Evolutionary conservation across 2,329 filamentous ascomycete genomes (phyloP).

Genomic region (Hypoxylon sp.): DNA sequence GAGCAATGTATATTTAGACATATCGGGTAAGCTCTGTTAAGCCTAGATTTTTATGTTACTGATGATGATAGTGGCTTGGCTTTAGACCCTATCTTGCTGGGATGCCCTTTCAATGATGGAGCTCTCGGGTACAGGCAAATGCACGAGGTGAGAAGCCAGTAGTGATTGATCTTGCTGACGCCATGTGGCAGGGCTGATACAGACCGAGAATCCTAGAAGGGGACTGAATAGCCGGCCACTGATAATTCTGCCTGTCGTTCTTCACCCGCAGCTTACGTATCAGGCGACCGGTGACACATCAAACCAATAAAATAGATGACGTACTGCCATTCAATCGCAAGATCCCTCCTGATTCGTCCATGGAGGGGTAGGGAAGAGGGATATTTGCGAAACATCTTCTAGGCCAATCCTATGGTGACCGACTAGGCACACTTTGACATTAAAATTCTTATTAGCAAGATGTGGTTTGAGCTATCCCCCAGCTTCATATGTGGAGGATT

Average conservation of each 20-base stretch:
- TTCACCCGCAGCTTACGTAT: conserved; percentile 16
- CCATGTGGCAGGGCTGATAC: conserved; percentile 21
- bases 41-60: not conserved
- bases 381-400: conserved; percentile 14
- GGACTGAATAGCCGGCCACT: conserved; percentile 9
- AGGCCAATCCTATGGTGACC: not conserved
- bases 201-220: conserved; percentile 17
- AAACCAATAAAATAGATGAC: conserved; percentile 15
- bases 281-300: conserved; percentile 14
- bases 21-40: not conserved
- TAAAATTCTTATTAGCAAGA: conserved; percentile 8
- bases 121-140: not conserved
- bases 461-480: not conserved
- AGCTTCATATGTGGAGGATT: conserved; percentile 1
- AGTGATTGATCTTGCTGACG: conserved; percentile 19
- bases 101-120: conserved; percentile 1
- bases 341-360: conserved; percentile 9
- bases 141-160: not conserved
- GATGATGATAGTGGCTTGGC: conserved; percentile 20
- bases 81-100: not conserved
- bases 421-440: not conserved
- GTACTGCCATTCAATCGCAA: conserved; percentile 1
- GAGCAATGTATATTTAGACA: not conserved
- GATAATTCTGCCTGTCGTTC: conserved; percentile 8
- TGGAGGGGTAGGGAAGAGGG: conserved; percentile 23